Evolutionary conservation across 257 asterid species (phyloP).

Genomic region (Fraxinus americana): DNA sequence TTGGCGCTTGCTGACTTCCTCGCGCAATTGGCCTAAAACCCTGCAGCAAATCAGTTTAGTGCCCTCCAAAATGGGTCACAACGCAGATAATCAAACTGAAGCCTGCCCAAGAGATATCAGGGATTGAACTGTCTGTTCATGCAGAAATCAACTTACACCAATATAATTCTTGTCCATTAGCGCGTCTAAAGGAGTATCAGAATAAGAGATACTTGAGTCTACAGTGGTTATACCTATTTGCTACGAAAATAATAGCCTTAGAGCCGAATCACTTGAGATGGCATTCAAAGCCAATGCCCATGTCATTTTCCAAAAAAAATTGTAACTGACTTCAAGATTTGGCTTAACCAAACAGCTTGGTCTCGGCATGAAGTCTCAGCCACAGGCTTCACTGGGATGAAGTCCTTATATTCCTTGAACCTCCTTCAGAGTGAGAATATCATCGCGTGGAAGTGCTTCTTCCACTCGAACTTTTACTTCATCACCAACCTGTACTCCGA

Average conservation of each 20-base stretch:
- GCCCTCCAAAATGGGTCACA: not conserved
- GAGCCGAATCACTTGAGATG: not conserved
- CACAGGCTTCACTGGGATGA: not conserved
- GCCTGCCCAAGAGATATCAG: not conserved
- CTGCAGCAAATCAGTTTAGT: not conserved
- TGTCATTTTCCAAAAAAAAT: not conserved
- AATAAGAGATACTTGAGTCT: not conserved
- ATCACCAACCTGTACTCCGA: constrained; percentile 79
- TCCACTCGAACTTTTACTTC: constrained; percentile 78
- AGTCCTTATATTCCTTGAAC: constrained; percentile 32
- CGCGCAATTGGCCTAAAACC: not conserved
- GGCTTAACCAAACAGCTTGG: constrained; percentile 6
- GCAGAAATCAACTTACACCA: not conserved
- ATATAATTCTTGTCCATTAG: constrained; percentile 7
- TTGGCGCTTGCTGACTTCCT: not conserved
- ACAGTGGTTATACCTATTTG: not conserved
- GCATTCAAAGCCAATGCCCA: constrained; percentile 7
- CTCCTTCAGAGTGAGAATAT: constrained; percentile 70
- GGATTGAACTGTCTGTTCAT: not conserved
- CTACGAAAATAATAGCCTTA: constrained; percentile 4
- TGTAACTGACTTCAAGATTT: not conserved
- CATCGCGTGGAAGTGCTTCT: constrained; percentile 92
- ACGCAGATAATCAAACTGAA: not conserved
- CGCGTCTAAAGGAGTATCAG: constrained; percentile 4
- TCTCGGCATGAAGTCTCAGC: not conserved